These are phyloP conservation scores for Zizania latifolia DNA, from an alignment of 176 grass and related monocot species.

Conservation along the genomic window DNA sequence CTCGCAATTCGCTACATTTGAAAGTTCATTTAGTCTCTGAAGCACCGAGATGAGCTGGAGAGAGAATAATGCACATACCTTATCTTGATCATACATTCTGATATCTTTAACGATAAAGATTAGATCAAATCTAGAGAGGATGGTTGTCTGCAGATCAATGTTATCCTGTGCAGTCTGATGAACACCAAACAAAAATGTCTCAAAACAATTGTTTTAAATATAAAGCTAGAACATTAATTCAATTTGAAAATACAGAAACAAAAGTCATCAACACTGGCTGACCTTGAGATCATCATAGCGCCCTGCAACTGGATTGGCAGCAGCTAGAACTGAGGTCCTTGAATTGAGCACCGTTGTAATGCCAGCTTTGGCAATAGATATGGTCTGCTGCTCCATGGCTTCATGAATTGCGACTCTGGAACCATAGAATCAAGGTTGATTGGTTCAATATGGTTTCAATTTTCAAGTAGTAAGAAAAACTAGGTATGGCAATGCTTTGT, in stretches of 20 bases:
- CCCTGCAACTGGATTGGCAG: slow-evolving; percentile 89
- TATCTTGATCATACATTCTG: background rate
- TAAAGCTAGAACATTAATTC: background rate
- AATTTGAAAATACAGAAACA: background rate
- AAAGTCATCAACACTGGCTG: background rate
- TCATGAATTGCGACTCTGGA: slow-evolving; percentile 97
- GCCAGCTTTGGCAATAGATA: slow-evolving; percentile 98
- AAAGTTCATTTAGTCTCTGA: background rate
- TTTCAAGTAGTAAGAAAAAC: background rate
- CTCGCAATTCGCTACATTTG: background rate
- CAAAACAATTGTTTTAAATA: background rate
- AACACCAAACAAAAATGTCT: slow-evolving; percentile 2
- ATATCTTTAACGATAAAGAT: slow-evolving; percentile 2
- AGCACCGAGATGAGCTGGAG: background rate
- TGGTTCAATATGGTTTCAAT: background rate
- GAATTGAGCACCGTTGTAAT: slow-evolving; percentile 97
- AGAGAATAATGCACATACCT: slow-evolving; percentile 35
- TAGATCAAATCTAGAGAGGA: background rate
- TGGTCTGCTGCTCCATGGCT: slow-evolving; percentile 98
- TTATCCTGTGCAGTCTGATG: slow-evolving; percentile 92
- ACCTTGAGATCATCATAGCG: slow-evolving; percentile 98
- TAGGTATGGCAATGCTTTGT: background rate
- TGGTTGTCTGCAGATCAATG: slow-evolving; percentile 91
- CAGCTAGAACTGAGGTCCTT: slow-evolving; percentile 93
- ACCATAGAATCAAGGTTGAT: background rate